Base-by-base conservation (phyloP, 305 asterid species). In the Stenogyne calaminthoides region DNA sequence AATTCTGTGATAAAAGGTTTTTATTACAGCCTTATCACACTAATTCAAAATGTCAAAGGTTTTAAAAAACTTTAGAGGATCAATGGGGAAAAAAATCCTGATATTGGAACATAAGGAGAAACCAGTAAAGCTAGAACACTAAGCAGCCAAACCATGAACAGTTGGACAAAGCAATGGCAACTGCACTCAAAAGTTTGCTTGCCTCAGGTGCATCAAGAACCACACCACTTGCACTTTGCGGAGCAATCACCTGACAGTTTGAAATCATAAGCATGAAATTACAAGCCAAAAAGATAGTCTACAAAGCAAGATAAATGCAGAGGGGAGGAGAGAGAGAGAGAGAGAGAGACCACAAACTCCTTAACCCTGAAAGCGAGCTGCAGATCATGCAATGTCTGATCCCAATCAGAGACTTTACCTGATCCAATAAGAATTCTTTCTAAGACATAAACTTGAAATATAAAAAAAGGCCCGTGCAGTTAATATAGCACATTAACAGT, bases 121-220 rank as follows among this genome's bases (percentile, higher is more conserved):
- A 77, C 37, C 19, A 81, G 68, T 34, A 57, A 66, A 71, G 15
- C 61, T 68, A 73, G 15, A 64, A 40, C 56, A 63, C n/a, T 75
- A 71, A 77, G 80, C 80, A 78, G 73, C 77, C 85, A 80, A 79
- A 94, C 99, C 99, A 88, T 72, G 97, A 87, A 86, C 96, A 87
- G 85, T 89, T 92, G 80, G 98, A 85, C 82, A 92, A 75, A 73
- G 98, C 98, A 84, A 94, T 94, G 78, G 99, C 97, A 78, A 90
- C 97, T 49, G 97, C 97, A 86, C 99, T 94, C 85, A 94, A 82
- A 75, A 94, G 99, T 79, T 94, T 94, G 94, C 96, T 91, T 55
- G 98, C 96, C 89, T 91, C 99, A 46, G 99, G 98, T 74, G 96
- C 91, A 76, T 92, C 96, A 79, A 94, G 97, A 85, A 94, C 91